Evolutionary conservation across 2,329 filamentous ascomycete species (phyloP).

Genomic region (Metarhizium guizhouense): DNA sequence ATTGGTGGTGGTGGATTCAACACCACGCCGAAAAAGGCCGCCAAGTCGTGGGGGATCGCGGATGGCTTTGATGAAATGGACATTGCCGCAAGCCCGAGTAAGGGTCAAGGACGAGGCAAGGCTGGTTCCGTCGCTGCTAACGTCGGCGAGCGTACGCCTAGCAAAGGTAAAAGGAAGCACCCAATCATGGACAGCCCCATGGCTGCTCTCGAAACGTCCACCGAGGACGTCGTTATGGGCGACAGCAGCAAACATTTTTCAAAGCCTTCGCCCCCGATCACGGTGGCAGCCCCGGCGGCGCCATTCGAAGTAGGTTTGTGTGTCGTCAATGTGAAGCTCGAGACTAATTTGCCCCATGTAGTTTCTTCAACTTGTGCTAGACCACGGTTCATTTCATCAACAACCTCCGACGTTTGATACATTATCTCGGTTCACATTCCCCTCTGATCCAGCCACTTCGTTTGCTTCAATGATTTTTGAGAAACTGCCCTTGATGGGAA

Average conservation of each 20-base stretch:
- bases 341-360: slow-evolving; percentile 14
- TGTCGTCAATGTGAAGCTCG: not conserved
- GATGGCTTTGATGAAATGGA: slow-evolving; percentile 72
- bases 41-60: slow-evolving; percentile 48
- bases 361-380: slow-evolving; percentile 55
- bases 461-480: slow-evolving; percentile 61
- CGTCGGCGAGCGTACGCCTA: slow-evolving; percentile 50
- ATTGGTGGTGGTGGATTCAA: slow-evolving; percentile 13
- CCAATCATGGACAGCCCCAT: slow-evolving; percentile 57
- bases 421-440: slow-evolving; percentile 54
- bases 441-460: slow-evolving; percentile 46
- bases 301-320: slow-evolving; percentile 35
- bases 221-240: slow-evolving; percentile 30
- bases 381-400: slow-evolving; percentile 46
- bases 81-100: slow-evolving; percentile 43
- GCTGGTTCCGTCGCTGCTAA: slow-evolving; percentile 33
- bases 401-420: slow-evolving; percentile 59
- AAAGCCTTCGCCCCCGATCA: slow-evolving; percentile 5
- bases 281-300: slow-evolving; percentile 15
- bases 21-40: slow-evolving; percentile 52
- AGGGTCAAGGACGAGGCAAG: slow-evolving; percentile 33
- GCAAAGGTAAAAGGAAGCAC: slow-evolving; percentile 62
- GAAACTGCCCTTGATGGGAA: slow-evolving; percentile 50
- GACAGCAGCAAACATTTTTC: slow-evolving; percentile 16
- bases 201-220: slow-evolving; percentile 46